Evolutionary conservation across 1,284 basidiomycete genomes (phyloP), one percentile per base, ranked within the genome.

Genomic region (Boletus chippewaensis): DNA sequence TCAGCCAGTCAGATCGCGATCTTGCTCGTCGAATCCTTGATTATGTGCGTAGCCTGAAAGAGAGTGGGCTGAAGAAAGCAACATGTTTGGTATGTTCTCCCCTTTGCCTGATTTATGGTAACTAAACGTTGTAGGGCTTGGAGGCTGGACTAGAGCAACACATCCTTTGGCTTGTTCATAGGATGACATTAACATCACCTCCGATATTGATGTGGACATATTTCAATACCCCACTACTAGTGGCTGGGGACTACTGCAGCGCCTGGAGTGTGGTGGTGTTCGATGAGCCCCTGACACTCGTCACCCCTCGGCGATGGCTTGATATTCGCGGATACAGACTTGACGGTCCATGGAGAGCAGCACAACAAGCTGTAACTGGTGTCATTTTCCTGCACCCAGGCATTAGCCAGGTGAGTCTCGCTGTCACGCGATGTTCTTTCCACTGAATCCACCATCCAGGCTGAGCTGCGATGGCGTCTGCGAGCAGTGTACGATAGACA

Each of bases 261-360:
- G 55, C 70, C 13, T 91, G 87, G 88, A 76, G 79, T 1, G 77
- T 87, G 28, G 61, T 69, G 6, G 67, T 81, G n/a, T 76, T 73
- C 3, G 68, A 74, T 40, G 67, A 67, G 20, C 76, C 76, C 0
- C 51, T 72, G 35, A 70, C 62, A 34, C 70, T 76, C 54, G 57
- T 80, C 9, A 74, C 80, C 51, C 88, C 89, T 29, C 74, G 88
- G 40, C 77, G 86, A 22, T 93, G 91, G 91, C 65, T 87, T 38
- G 84, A 89, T 63, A 78, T 91, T 46, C 72, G 71, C 43, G 91
- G 91, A 2, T 61, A 65, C 15, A 76, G 74, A 58, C 70, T 89
- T 34, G 62, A 69, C 8, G 78, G 80, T 45, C 74, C 81, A 35
- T 93, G 88, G 88, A 74, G 80, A 47, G 78, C 81, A 34, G 84